Evolutionary conservation across 345 rosid species (phyloP), one percentile per base, ranked within the genome.

Genomic region (Eucalyptus marginata): DNA sequence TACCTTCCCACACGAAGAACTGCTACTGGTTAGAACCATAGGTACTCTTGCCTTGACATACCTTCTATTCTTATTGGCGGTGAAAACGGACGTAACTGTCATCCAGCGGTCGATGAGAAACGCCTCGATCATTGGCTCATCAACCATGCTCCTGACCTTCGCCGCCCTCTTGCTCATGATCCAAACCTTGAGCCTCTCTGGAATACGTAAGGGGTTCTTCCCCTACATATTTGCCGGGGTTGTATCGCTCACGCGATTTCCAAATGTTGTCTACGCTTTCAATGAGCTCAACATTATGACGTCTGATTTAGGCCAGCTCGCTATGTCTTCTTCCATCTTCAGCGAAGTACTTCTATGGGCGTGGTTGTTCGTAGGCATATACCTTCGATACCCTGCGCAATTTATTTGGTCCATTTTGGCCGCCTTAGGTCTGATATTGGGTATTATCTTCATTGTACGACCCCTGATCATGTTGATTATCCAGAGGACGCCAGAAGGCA

Each of bases 261-360:
- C 90, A 25, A 87, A 87, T 24, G 58, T 87, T 25, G 83, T 54
- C 36, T 87, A 89, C 56, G 31, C 90, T 24, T 89, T 89, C 40
- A 31, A 89, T 44, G 90, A 89, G 87, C 89, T 89, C 58, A 87
- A 87, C 87, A 87, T 87, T 29, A 64, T 89, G 49, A 36, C 89
- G 8, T 89, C 90, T 11, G 89, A 89, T n/a, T 68, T 89, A 16
- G 90, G 88, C 47, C 90, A 89, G 40, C 58, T 89, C 31, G 89
- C 89, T 51, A 81, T 86, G 81, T 89, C 89, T 12, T 58, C 64
- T 71, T n/a, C 90, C 15, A 58, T 80, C 29, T 10, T 20, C 36
- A 46, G 50, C 22, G 90, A 89, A 88, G 3, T 79, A 24, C 31
- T 83, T 36, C 4, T 29, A 6, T 87, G 88, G 81, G 16, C 7